These are phyloP conservation scores for Phaeosphaeriaceae sp. DNA, from an alignment of 2,329 filamentous ascomycete species.

Conservation along the genomic window DNA sequence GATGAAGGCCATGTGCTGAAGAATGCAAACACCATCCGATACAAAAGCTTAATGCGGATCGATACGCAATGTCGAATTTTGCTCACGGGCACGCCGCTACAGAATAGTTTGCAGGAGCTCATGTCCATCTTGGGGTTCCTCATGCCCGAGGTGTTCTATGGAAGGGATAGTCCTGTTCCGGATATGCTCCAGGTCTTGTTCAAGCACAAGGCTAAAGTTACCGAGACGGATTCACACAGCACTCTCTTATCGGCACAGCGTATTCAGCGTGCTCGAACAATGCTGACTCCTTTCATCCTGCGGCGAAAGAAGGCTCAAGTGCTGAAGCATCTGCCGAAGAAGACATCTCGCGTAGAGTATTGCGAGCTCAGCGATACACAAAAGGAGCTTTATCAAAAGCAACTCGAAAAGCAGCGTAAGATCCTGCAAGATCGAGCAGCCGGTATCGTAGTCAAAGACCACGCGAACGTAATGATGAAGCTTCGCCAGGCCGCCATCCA, in stretches of 20 bases:
- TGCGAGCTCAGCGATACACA: conserved; percentile 81
- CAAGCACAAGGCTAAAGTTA: conserved; percentile 86
- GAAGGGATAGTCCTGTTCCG: conserved; percentile 64
- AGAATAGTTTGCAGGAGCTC: conserved; percentile 93
- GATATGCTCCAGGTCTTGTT: conserved; percentile 87
- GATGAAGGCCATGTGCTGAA: conserved; percentile 96
- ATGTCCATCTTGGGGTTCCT: conserved; percentile 93
- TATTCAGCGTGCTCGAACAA: conserved; percentile 84
- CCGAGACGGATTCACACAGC: conserved; percentile 72
- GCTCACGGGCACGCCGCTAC: conserved; percentile 87
- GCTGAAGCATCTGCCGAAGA: conserved; percentile 78
- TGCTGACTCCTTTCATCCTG: conserved; percentile 93
- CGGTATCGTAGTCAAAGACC: conserved; percentile 61
- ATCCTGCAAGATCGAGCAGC: conserved; percentile 65
- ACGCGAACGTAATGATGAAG: conserved; percentile 74
- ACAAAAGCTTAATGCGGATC: conserved; percentile 79
- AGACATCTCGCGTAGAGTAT: conserved; percentile 77
- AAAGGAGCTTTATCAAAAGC: conserved; percentile 72
- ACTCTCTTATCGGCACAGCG: conserved; percentile 86
- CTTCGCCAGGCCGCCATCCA: conserved; percentile 92
- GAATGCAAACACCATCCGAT: conserved; percentile 82
- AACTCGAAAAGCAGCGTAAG: conserved; percentile 67
- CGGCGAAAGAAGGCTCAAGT: conserved; percentile 94
- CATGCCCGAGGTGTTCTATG: conserved; percentile 79
- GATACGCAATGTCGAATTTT: conserved; percentile 83